phyloP scores from a whole-genome alignment of 495 filamentous ascomycete genomes.

The Margaritispora aquatica region DNA sequence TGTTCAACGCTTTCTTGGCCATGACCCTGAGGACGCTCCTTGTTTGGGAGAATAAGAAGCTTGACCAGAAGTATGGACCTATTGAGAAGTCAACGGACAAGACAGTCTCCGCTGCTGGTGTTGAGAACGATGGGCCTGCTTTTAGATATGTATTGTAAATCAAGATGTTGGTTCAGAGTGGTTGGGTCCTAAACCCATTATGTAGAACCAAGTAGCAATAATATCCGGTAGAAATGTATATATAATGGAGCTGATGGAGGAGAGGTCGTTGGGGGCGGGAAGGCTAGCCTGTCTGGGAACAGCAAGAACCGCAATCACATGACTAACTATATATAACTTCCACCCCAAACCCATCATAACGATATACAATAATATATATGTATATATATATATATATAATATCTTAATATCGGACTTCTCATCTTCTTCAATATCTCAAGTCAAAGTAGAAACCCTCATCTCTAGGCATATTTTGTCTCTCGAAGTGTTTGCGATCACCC shows the following conservation, averaged over 20 bases:
- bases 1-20: conserved; percentile 56
- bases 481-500: background rate
- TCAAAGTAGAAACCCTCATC: too few relatives aligned
- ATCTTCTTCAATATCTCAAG: too few relatives aligned
- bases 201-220: too few relatives aligned
- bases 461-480: background rate
- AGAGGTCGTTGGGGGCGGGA: background rate
- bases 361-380: too few relatives aligned
- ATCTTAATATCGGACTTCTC: too few relatives aligned
- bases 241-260: background rate
- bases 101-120: conserved; percentile 16
- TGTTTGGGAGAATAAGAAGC: conserved; percentile 52
- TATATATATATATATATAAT: too few relatives aligned
- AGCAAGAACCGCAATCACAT: background rate
- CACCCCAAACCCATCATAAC: too few relatives aligned
- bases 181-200: too few relatives aligned
- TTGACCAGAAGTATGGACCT: conserved; percentile 18
- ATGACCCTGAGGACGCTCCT: conserved; percentile 49
- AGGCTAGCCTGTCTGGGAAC: background rate
- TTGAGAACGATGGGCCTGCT: conserved; percentile 33
- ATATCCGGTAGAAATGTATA: too few relatives aligned
- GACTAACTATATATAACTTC: too few relatives aligned
- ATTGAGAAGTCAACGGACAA: conserved; percentile 26
- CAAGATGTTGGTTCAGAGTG: too few relatives aligned
- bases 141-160: conserved; percentile 33